These are phyloP conservation scores for Thelephora aurantiotincta DNA, from an alignment of 768 basidiomycete genomes.

Conservation along the genomic window DNA sequence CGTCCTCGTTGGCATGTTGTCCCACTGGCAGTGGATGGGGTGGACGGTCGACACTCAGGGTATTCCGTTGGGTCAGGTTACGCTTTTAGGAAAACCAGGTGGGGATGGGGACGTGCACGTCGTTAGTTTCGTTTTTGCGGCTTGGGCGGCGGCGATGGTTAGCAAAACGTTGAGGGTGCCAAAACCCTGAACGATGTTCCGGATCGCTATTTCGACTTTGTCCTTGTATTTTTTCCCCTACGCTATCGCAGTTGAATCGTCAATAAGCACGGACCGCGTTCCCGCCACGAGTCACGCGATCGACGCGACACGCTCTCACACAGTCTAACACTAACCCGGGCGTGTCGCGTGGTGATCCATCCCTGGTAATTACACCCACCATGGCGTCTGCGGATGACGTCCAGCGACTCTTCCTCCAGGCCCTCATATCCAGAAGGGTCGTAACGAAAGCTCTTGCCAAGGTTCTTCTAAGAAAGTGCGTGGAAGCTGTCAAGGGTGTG, in stretches of 20 bases:
- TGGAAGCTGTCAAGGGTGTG: slow-evolving; percentile 54
- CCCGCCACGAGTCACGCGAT: too few relatives aligned
- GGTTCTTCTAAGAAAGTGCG: slow-evolving; percentile 51
- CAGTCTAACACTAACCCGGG: slow-evolving; percentile 11
- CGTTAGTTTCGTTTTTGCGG: slow-evolving; percentile 59
- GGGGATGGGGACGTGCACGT: slow-evolving; percentile 79
- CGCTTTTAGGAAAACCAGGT: slow-evolving; percentile 56
- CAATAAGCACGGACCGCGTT: too few relatives aligned
- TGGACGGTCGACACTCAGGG: slow-evolving; percentile 74
- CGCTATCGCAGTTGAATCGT: too few relatives aligned
- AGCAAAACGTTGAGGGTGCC: slow-evolving; percentile 90
- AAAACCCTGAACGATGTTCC: slow-evolving; percentile 22
- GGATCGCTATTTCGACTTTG: neutral
- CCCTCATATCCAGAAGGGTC: slow-evolving; percentile 55
- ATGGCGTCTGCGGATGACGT: slow-evolving; percentile 49
- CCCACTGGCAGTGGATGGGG: slow-evolving; percentile 71
- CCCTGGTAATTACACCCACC: slow-evolving; percentile 8
- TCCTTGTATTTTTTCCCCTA: neutral
- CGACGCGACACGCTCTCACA: neutral
- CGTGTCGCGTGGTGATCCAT: slow-evolving; percentile 9
- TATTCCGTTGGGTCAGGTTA: slow-evolving; percentile 60
- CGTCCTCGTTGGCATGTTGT: slow-evolving; percentile 61
- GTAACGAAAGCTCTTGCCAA: slow-evolving; percentile 53
- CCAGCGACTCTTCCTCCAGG: slow-evolving; percentile 66
- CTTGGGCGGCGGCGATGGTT: slow-evolving; percentile 95